phyloP scores from a whole-genome alignment of 108 stramenopile species.

The Aurantiochytrium sp. region DNA sequence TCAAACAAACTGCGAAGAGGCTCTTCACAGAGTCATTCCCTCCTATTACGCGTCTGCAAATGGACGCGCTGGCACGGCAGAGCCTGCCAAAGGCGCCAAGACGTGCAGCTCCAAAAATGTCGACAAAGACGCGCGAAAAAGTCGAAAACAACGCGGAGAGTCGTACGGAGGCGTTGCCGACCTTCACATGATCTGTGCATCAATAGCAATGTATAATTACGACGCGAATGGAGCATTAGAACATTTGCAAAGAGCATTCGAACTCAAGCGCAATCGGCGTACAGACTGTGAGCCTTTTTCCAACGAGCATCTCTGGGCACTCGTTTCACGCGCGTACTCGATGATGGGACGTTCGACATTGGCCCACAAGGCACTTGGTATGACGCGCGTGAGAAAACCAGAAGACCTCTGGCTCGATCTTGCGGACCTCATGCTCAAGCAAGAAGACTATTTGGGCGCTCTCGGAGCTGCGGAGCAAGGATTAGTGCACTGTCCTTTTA shows the following conservation, averaged over 20 bases:
- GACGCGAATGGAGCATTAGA: not conserved
- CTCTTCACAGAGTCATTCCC: too few species aligned
- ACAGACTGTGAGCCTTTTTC: not conserved
- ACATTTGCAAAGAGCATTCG: not conserved
- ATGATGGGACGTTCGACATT: not conserved
- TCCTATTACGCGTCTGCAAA: too few species aligned
- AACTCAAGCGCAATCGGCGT: not conserved
- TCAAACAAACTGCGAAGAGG: too few species aligned
- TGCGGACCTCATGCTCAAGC: not conserved
- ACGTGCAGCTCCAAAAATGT: not conserved
- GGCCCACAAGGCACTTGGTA: not conserved
- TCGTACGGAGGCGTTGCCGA: not conserved
- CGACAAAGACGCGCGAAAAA: not conserved
- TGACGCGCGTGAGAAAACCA: not conserved
- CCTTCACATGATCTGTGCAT: not conserved
- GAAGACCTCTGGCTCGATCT: not conserved
- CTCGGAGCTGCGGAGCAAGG: not conserved
- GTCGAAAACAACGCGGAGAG: not conserved
- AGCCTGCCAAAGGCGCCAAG: not conserved
- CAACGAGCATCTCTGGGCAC: not conserved
- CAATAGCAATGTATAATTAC: not conserved
- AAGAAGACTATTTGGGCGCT: not conserved
- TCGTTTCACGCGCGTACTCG: not conserved
- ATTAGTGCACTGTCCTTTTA: not conserved
- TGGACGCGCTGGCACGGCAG: too few species aligned